phyloP scores from a whole-genome alignment of 2,329 filamentous ascomycete genomes.

The Dactylonectria estremocensis region DNA sequence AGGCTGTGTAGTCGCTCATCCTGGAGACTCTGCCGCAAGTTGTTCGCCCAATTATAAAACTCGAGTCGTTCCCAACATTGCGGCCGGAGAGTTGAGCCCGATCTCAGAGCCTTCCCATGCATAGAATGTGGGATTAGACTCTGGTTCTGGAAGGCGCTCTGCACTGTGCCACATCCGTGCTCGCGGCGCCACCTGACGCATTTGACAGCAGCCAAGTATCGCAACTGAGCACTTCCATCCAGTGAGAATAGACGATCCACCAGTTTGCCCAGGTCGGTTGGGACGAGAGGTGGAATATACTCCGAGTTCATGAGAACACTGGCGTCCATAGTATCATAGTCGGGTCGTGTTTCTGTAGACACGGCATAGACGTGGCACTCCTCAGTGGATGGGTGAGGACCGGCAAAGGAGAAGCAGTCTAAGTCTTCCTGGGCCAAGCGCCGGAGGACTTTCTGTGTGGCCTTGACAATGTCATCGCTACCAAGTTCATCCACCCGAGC shows the following conservation, averaged over 20 bases:
- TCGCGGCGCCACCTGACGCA: conserved; percentile 78
- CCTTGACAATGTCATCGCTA: conserved; percentile 66
- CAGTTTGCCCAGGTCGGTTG: conserved; percentile 80
- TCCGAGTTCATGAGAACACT: conserved; percentile 94
- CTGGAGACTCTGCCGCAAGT: conserved; percentile 54
- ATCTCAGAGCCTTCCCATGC: conserved; percentile 37
- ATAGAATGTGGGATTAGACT: conserved; percentile 34
- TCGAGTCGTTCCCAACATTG: conserved; percentile 53
- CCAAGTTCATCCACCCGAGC: conserved; percentile 81
- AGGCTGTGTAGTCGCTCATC: conserved; percentile 49
- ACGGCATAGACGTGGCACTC: conserved; percentile 76
- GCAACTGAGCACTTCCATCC: conserved; percentile 84
- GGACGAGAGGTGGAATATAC: conserved; percentile 84
- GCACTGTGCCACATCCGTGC: conserved; percentile 40
- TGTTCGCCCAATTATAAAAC: conserved; percentile 56
- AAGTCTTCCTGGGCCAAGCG: conserved; percentile 72
- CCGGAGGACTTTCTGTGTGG: conserved; percentile 73
- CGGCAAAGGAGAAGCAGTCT: conserved; percentile 77
- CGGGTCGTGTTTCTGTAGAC: conserved; percentile 80
- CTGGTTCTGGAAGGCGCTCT: conserved; percentile 38
- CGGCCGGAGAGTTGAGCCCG: conserved; percentile 30
- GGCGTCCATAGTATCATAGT: conserved; percentile 90
- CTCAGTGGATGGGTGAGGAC: conserved; percentile 45
- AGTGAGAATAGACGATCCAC: conserved; percentile 83
- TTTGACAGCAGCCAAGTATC: conserved; percentile 87